Conservation (phyloP, 176 grass and related monocot genomes). For the Eleusine coracana region DNA sequence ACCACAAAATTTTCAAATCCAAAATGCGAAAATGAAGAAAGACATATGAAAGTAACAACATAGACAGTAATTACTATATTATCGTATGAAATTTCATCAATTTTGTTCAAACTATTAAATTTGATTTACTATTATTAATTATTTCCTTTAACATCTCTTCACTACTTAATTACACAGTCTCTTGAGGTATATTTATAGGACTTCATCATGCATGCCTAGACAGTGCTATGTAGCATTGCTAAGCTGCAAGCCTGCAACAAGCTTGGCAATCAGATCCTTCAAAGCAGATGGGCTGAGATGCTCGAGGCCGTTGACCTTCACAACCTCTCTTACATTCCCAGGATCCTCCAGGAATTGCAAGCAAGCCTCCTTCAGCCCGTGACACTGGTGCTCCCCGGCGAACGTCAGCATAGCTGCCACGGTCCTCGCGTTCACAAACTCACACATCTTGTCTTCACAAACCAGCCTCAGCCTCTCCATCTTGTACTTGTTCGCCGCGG, state of each 20-base stretch:
- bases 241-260: not conserved
- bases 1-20: too few relatives aligned
- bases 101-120: too few relatives aligned
- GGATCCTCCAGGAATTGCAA: not conserved
- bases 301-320: not conserved
- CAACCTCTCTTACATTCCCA: not conserved
- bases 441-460: not conserved
- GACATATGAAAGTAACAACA: too few relatives aligned
- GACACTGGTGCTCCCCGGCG: slow-evolving; percentile 11
- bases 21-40: too few relatives aligned
- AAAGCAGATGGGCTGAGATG: slow-evolving; percentile 1
- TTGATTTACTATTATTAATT: too few relatives aligned
- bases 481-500: not conserved
- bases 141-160: too few relatives aligned
- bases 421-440: not conserved
- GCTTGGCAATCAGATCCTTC: not conserved
- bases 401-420: slow-evolving; percentile 1
- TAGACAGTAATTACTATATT: too few relatives aligned
- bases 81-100: too few relatives aligned
- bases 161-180: too few relatives aligned
- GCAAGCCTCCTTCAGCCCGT: not conserved
- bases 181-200: too few relatives aligned
- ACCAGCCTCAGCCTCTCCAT: slow-evolving; percentile 24
- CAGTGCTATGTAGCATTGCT: not conserved
- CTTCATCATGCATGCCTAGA: not conserved